These are phyloP conservation scores for Peronosclerospora sorghi DNA, from an alignment of 352 stramenopile genomes.

Conservation along the genomic window DNA sequence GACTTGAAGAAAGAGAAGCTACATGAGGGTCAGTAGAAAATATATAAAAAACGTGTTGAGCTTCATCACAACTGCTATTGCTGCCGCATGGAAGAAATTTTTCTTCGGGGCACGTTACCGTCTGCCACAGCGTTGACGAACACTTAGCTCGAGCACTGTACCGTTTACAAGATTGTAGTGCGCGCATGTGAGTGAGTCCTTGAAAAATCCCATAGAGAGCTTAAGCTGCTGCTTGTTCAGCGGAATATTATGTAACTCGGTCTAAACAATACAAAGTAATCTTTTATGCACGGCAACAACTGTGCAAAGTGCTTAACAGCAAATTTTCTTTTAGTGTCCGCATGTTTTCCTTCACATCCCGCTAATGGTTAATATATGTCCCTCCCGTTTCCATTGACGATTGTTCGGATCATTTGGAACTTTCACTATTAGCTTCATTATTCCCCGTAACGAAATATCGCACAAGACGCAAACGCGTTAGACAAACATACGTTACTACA, in stretches of 20 bases:
- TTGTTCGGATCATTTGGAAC: slow-evolving; percentile 85
- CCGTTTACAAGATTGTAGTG: slow-evolving; percentile 83
- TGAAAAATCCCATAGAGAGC: slow-evolving; percentile 86
- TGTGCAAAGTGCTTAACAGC: slow-evolving; percentile 23
- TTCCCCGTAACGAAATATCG: slow-evolving; percentile 29
- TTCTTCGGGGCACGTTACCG: slow-evolving; percentile 22
- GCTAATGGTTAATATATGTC: slow-evolving; percentile 83
- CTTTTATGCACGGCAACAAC: background rate
- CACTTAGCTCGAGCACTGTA: slow-evolving; percentile 61
- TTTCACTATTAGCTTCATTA: slow-evolving; percentile 54
- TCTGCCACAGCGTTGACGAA: slow-evolving; percentile 65
- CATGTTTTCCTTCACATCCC: slow-evolving; percentile 85
- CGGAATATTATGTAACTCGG: slow-evolving; percentile 84
- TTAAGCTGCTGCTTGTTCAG: slow-evolving; percentile 95
- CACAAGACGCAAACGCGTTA: slow-evolving; percentile 5
- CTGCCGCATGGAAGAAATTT: background rate
- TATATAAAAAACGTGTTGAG: too few relatives aligned
- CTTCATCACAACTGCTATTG: background rate
- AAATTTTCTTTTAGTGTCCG: slow-evolving; percentile 89
- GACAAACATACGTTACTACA: slow-evolving; percentile 1
- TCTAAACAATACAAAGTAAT: slow-evolving; percentile 13
- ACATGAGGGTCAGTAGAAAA: slow-evolving; percentile 24
- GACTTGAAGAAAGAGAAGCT: slow-evolving; percentile 64
- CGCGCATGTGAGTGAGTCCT: slow-evolving; percentile 71
- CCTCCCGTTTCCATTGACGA: slow-evolving; percentile 88